A percentile compares a stretch with the other conserved stretches of the same genome.
Conservation (phyloP, 2,329 filamentous ascomycete species). For the Helotiales sp. region DNA sequence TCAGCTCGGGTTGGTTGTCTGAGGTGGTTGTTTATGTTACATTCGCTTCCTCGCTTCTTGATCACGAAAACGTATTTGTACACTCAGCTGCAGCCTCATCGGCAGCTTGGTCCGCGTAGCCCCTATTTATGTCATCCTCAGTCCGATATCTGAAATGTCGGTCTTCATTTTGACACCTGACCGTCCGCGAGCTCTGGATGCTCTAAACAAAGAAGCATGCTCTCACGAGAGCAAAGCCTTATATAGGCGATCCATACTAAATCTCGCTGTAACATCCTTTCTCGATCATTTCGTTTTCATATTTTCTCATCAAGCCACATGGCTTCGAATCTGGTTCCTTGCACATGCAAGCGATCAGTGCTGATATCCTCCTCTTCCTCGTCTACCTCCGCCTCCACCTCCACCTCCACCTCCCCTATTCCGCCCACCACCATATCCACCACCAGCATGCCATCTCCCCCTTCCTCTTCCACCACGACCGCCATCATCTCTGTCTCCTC, state of each 20-base stretch:
- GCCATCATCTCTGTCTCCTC: slow-evolving; percentile 20
- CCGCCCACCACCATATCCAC: slow-evolving; percentile 34
- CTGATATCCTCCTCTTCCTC: slow-evolving; percentile 29
- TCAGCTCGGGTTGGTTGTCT: too few species aligned
- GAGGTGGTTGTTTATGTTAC: too few species aligned
- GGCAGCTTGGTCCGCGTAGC: neutral
- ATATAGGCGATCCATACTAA: neutral
- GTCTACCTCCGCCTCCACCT: slow-evolving; percentile 24
- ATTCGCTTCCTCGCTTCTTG: too few species aligned
- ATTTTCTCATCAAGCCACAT: neutral
- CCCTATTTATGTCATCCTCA: neutral
- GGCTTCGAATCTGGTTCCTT: neutral
- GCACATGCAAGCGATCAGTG: slow-evolving; percentile 9
- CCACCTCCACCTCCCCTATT: slow-evolving; percentile 36
- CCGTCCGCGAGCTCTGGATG: neutral
- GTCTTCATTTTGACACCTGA: neutral
- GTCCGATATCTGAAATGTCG: too few species aligned
- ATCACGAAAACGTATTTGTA: too few species aligned
- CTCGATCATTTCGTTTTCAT: neutral
- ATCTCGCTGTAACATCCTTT: neutral
- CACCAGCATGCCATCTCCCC: slow-evolving; percentile 32
- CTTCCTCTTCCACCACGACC: slow-evolving; percentile 30
- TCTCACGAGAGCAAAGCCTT: neutral
- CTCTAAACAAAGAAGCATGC: too few species aligned
- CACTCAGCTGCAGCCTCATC: neutral